Evolutionary conservation across 148 eudicot genomes (phyloP).

Genomic region (Silene conica): DNA sequence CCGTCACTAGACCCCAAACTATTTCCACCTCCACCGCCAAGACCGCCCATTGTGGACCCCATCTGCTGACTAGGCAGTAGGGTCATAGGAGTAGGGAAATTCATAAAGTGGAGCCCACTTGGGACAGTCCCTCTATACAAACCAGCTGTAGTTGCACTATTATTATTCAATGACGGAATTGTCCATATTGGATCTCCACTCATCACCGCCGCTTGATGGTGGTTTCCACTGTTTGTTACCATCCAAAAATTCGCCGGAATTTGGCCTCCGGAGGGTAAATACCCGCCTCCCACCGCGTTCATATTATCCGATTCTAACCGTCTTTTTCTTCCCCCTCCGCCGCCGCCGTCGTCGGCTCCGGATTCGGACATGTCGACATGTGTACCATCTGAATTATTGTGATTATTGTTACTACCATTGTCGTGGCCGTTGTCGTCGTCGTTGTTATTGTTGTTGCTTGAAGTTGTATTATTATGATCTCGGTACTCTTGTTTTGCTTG

Average conservation of each 20-base stretch:
- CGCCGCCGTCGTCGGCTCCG: constrained; percentile 35
- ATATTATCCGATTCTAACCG: constrained; percentile 27
- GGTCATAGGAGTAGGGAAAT: constrained; percentile 78
- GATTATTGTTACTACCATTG: too few relatives aligned
- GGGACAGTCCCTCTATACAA: constrained; percentile 62
- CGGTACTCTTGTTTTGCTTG: constrained; percentile 51
- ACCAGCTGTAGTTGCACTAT: constrained; percentile 30
- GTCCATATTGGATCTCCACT: constrained; percentile 72
- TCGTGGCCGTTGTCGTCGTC: neutral
- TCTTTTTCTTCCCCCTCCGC: constrained; percentile 35
- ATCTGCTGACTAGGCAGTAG: constrained; percentile 70
- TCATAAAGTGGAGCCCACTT: constrained; percentile 87
- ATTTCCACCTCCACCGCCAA: neutral
- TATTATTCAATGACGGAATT: constrained; percentile 52
- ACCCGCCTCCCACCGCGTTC: constrained; percentile 26
- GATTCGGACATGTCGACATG: constrained; percentile 42
- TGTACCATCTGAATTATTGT: neutral
- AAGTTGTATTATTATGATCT: constrained; percentile 14
- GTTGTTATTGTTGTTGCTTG: neutral
- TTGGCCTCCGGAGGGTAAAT: constrained; percentile 28
- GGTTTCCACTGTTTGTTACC: constrained; percentile 46
- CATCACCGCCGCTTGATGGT: constrained; percentile 12
- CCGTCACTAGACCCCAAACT: constrained; percentile 42
- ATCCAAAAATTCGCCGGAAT: constrained; percentile 90
- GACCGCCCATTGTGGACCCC: constrained; percentile 27